Evolutionary conservation across 371 early-diverging fungal genomes (phyloP).

Genomic region (Apophysomyces trapeziformis): DNA sequence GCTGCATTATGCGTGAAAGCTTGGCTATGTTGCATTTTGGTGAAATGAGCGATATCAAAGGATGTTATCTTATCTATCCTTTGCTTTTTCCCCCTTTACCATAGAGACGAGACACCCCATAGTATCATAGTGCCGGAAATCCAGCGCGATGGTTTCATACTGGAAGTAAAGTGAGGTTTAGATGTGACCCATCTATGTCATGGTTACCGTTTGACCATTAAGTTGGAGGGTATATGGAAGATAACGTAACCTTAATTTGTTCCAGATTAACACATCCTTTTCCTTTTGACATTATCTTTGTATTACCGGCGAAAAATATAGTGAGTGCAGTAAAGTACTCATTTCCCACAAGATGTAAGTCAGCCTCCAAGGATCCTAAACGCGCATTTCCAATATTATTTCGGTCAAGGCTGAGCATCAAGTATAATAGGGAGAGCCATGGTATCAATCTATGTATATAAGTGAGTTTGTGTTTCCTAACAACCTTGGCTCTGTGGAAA

Average conservation of each 20-base stretch:
- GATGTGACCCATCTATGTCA: not conserved
- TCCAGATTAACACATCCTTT: not conserved
- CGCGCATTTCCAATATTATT: slow-evolving; percentile 54
- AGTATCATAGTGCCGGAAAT: slow-evolving; percentile 45
- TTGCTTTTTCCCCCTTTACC: slow-evolving; percentile 24
- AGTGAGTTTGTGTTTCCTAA: not conserved
- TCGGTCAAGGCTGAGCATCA: slow-evolving; percentile 45
- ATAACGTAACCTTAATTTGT: slow-evolving; percentile 28
- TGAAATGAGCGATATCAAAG: not conserved
- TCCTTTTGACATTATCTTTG: too few relatives aligned
- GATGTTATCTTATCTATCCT: not conserved
- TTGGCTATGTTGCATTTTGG: slow-evolving; percentile 32
- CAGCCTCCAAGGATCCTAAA: slow-evolving; percentile 41
- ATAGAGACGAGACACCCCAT: slow-evolving; percentile 47
- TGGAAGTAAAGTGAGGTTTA: not conserved
- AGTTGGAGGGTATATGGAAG: slow-evolving; percentile 32
- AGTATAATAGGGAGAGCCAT: slow-evolving; percentile 41
- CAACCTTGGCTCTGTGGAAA: not conserved
- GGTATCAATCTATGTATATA: slow-evolving; percentile 37
- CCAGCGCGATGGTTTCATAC: slow-evolving; percentile 39
- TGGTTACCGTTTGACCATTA: slow-evolving; percentile 30
- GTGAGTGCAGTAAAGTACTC: slow-evolving; percentile 48
- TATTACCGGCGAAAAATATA: slow-evolving; percentile 46
- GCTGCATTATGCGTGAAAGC: slow-evolving; percentile 51
- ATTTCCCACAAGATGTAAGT: slow-evolving; percentile 39